Evolutionary conservation across 257 asterid genomes (phyloP).

Genomic region (Anisodus acutangulus): DNA sequence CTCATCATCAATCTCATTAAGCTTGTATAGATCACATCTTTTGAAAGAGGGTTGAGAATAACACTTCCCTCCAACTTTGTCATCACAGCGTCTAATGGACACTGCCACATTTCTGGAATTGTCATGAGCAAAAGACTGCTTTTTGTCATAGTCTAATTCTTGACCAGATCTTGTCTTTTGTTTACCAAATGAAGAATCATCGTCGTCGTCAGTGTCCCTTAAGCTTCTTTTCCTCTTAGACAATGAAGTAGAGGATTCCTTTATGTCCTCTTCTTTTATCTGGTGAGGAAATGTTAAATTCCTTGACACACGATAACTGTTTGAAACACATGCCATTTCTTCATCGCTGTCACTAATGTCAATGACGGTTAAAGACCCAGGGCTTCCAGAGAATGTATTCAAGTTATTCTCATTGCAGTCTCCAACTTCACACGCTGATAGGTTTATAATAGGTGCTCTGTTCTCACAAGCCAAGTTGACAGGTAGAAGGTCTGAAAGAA

Average conservation of each 20-base stretch:
- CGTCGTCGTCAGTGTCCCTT: not conserved
- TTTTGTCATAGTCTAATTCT: not conserved
- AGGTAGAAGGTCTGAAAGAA: too few species aligned
- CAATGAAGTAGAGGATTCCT: not conserved
- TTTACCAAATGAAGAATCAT: not conserved
- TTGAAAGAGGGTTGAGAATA: not conserved
- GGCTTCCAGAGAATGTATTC: not conserved
- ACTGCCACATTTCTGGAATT: not conserved
- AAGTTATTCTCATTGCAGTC: not conserved
- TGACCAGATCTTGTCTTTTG: not conserved
- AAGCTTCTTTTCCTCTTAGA: conserved; percentile 27
- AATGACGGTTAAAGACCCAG: not conserved
- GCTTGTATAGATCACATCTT: not conserved
- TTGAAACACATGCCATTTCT: not conserved
- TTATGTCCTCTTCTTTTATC: not conserved
- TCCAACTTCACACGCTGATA: not conserved
- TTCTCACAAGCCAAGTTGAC: not conserved
- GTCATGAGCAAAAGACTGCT: not conserved
- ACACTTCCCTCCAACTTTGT: conserved; percentile 28
- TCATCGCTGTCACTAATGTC: conserved; percentile 15
- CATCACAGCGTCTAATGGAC: not conserved
- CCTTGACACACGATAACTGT: not conserved
- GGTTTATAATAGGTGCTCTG: not conserved
- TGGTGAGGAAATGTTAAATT: not conserved
- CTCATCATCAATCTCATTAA: not conserved